Evolutionary conservation across 2,329 filamentous ascomycete species (phyloP).

Genomic region (Diatrype stigma): DNA sequence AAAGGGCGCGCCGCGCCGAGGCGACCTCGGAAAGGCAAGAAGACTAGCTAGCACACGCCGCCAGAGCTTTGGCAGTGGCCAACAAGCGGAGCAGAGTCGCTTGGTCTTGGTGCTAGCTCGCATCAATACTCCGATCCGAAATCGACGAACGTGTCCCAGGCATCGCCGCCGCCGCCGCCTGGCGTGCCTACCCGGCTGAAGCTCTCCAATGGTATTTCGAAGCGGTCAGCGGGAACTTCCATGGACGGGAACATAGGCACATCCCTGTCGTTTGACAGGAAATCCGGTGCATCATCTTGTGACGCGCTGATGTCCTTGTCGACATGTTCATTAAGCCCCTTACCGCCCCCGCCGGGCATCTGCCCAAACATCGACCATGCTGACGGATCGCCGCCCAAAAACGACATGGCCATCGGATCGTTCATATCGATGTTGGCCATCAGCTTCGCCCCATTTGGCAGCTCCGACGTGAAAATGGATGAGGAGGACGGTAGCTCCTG

Average conservation of each 20-base stretch:
- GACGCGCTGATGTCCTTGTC: neutral
- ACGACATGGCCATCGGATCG: slow-evolving; percentile 24
- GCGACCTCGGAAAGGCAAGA: too few species aligned
- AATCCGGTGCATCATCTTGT: neutral
- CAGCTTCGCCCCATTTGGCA: slow-evolving; percentile 40
- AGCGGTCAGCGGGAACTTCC: slow-evolving; percentile 6
- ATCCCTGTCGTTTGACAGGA: slow-evolving; percentile 1
- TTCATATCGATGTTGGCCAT: slow-evolving; percentile 31
- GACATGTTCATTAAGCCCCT: slow-evolving; percentile 1
- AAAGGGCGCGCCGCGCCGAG: neutral
- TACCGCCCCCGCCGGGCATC: slow-evolving; percentile 4
- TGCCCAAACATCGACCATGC: slow-evolving; percentile 17
- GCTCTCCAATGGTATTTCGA: slow-evolving; percentile 8
- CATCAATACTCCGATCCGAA: slow-evolving; percentile 25
- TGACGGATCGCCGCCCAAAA: slow-evolving; percentile 18
- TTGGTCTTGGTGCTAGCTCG: too few species aligned
- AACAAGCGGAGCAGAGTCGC: too few species aligned
- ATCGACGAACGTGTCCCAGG: slow-evolving; percentile 27
- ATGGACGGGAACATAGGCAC: slow-evolving; percentile 14
- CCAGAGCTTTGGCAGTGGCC: too few species aligned
- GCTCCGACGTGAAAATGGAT: slow-evolving; percentile 38
- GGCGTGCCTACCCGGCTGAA: slow-evolving; percentile 19
- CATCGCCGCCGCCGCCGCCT: slow-evolving; percentile 12
- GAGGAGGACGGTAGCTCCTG: slow-evolving; percentile 19
- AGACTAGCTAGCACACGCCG: too few species aligned